Conservation (phyloP, 2,329 filamentous ascomycete species). For the Simplicillium sp. region DNA sequence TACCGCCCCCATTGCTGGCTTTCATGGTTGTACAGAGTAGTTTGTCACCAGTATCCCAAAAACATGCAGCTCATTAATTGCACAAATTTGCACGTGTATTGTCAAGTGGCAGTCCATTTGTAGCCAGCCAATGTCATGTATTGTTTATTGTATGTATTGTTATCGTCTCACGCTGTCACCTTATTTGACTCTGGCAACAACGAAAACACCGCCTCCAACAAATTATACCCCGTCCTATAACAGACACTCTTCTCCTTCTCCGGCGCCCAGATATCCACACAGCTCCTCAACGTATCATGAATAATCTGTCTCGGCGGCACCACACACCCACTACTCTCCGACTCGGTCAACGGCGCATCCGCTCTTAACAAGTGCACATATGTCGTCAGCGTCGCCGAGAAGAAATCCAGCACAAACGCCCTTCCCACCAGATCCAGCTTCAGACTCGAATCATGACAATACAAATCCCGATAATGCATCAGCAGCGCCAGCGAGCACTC, state of each 20-base stretch:
- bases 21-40: no score
- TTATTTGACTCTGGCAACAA: conserved; percentile 14
- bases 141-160: no score
- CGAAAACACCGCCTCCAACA: conserved; percentile 17
- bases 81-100: no score
- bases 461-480: conserved; percentile 24
- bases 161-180: neutral
- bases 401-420: conserved; percentile 24
- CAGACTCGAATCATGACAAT: conserved; percentile 15
- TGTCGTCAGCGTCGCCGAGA: conserved; percentile 23
- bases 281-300: conserved; percentile 21
- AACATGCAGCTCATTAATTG: no score
- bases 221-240: conserved; percentile 22
- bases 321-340: conserved; percentile 14
- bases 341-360: conserved; percentile 21
- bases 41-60: no score
- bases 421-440: conserved; percentile 21
- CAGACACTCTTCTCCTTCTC: conserved; percentile 23
- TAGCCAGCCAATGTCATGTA: no score
- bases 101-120: no score
- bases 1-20: no score
- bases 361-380: conserved; percentile 22
- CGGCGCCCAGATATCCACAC: conserved; percentile 23
- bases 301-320: conserved; percentile 25
- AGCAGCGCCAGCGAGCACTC: conserved; percentile 25